Evolutionary conservation across 2,329 filamentous ascomycete species (phyloP).

Genomic region (Stachybotrys echinatus): DNA sequence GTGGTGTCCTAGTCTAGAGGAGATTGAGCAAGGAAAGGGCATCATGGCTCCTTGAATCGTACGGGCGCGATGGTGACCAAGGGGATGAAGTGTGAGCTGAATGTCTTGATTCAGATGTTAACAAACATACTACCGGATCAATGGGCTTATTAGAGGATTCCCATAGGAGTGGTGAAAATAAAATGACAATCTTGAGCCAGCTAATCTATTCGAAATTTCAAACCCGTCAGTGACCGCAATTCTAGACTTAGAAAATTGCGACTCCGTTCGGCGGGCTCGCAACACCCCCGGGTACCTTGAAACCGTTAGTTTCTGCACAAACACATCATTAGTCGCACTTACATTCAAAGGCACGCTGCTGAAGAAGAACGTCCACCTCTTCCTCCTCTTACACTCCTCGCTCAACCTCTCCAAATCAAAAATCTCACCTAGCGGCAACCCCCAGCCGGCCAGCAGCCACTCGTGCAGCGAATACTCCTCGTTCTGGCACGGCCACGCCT

Average conservation of each 20-base stretch:
- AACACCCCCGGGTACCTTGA: no score
- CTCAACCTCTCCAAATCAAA: slow-evolving; percentile 31
- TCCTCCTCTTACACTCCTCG: slow-evolving; percentile 13
- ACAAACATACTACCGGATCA: no score
- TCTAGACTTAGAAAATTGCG: no score
- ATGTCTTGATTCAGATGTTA: neutral
- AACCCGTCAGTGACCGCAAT: no score
- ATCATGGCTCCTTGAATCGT: slow-evolving; percentile 28
- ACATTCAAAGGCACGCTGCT: slow-evolving; percentile 24
- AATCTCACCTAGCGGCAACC: slow-evolving; percentile 36
- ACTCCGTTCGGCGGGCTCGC: no score
- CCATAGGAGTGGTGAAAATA: no score
- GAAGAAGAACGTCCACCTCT: slow-evolving; percentile 24
- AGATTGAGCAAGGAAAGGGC: slow-evolving; percentile 39
- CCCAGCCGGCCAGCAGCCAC: slow-evolving; percentile 36
- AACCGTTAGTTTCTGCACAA: no score
- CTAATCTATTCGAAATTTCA: no score
- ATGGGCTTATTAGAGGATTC: no score
- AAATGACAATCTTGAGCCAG: no score
- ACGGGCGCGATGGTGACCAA: neutral
- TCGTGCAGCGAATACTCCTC: slow-evolving; percentile 21
- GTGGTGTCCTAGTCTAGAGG: slow-evolving; percentile 41
- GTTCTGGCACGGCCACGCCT: slow-evolving; percentile 21
- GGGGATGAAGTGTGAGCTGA: neutral
- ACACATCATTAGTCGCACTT: no score